Evolutionary conservation across 2,329 filamentous ascomycete genomes (phyloP), one percentile per base, ranked within the genome.

Genomic region (Ophiostoma perfectum): DNA sequence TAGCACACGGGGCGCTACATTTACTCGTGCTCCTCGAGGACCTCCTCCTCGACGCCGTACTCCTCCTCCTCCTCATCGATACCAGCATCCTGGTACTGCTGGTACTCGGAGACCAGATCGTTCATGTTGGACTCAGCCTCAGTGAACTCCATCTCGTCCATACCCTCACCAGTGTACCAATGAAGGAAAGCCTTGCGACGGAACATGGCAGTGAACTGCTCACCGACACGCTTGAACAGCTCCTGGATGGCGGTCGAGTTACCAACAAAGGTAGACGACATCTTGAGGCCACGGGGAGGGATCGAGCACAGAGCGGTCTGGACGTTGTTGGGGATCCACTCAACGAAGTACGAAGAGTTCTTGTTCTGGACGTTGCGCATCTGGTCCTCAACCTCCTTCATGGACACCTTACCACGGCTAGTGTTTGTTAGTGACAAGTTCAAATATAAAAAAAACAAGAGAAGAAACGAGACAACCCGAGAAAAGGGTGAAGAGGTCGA

Each of bases 61-160:
- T 96, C 93, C 84, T 97, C 93, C 83, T 98, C 94, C 76, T 92
- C 94, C 83, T 99, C 95, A 71, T 95, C 96, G 82, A 97, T 88
- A 77, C 92, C 91, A 80, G 95, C 95, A 82, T 99, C 95, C 88
- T 99, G 95, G 89, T 99, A 99, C 83, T 99, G 95, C 88, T 98
- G 95, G 87, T 99, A 99, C 83, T 99, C 95, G 72, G 93, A 96
- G 77, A 99, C 94, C 79, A 99, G 86, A 82, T 99, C 95, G 86
- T 99, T 98, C 95, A 99, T 98, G 88, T 99, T 99, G 84, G 92
- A 96, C 90, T 99, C 95, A 76, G 95, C 95, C 88, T 99, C 95
- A 79, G 95, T 99, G 87, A 99, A 99, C 86, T 99, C 95, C 95
- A 99, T 98, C 90, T 99, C 95, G 84, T 99, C 95, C 95, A 99